These are phyloP conservation scores for Neurospora hispaniola DNA, from an alignment of 495 filamentous ascomycete species.

Conservation along the genomic window DNA sequence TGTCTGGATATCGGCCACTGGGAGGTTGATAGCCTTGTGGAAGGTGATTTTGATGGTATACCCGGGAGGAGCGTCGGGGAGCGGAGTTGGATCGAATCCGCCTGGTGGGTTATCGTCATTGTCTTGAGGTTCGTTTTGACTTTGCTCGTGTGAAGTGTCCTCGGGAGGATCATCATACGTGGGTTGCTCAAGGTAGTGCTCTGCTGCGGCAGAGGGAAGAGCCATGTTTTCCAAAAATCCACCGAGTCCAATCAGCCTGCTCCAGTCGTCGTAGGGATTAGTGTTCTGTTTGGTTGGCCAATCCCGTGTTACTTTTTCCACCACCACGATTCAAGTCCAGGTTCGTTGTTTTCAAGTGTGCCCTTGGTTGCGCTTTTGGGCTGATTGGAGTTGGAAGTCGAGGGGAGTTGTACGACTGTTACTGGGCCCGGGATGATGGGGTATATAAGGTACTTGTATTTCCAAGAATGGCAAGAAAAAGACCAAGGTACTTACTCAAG, in stretches of 20 bases:
- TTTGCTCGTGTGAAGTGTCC: neutral
- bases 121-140: conserved; percentile 42
- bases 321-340: neutral
- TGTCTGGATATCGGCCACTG: conserved; percentile 65
- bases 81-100: conserved; percentile 67
- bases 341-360: neutral
- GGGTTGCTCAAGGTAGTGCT: neutral
- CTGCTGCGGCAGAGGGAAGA: neutral
- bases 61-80: conserved; percentile 60
- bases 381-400: neutral
- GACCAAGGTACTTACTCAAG: neutral
- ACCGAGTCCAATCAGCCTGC: neutral
- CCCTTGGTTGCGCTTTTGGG: neutral
- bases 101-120: conserved; percentile 55
- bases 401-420: neutral
- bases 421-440: neutral
- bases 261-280: neutral
- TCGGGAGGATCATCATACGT: neutral
- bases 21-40: conserved; percentile 67
- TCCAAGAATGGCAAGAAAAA: neutral
- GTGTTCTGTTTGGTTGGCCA: neutral
- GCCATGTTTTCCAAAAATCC: neutral
- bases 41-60: conserved; percentile 83
- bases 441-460: neutral
- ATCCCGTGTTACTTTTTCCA: neutral